These are phyloP conservation scores for Phytophthora citrophthora DNA, from an alignment of 352 stramenopile genomes.

Conservation along the genomic window DNA sequence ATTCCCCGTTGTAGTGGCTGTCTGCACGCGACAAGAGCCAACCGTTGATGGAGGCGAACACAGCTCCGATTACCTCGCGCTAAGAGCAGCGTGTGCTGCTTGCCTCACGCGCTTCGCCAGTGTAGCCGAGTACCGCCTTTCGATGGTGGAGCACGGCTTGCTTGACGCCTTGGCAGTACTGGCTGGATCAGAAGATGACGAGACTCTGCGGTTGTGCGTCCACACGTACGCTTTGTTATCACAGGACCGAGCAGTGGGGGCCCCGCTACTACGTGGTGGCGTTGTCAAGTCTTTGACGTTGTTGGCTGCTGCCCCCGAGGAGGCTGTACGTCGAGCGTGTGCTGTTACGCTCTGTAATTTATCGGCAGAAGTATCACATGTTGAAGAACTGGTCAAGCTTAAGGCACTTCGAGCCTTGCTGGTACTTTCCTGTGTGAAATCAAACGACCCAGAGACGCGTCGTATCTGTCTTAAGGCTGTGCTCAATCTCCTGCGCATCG, in stretches of 20 bases:
- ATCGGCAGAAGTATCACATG: conserved; percentile 88
- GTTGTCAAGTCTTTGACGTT: conserved; percentile 79
- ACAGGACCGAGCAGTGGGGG: conserved; percentile 50
- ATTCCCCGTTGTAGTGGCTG: conserved; percentile 50
- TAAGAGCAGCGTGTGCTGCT: conserved; percentile 59
- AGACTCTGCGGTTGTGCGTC: conserved; percentile 68
- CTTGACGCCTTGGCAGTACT: conserved; percentile 59
- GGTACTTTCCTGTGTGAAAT: conserved; percentile 83
- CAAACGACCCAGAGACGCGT: conserved; percentile 76
- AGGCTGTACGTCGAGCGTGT: conserved; percentile 70
- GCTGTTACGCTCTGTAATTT: conserved; percentile 95
- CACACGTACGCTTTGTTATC: conserved; percentile 73
- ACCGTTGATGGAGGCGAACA: background rate
- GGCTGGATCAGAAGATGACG: conserved; percentile 52
- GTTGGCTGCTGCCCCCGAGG: conserved; percentile 70
- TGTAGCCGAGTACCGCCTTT: conserved; percentile 56
- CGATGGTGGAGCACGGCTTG: conserved; percentile 58
- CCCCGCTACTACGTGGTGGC: conserved; percentile 54
- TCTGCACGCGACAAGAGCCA: conserved; percentile 35
- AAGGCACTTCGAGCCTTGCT: conserved; percentile 91
- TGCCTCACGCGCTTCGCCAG: conserved; percentile 76
- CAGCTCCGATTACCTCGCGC: conserved; percentile 3
- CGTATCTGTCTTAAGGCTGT: conserved; percentile 76
- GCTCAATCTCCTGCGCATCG: conserved; percentile 66
- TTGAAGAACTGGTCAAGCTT: conserved; percentile 88